Evolutionary conservation across 257 asterid genomes (phyloP).

Genomic region (Penstemon davidsonii): DNA sequence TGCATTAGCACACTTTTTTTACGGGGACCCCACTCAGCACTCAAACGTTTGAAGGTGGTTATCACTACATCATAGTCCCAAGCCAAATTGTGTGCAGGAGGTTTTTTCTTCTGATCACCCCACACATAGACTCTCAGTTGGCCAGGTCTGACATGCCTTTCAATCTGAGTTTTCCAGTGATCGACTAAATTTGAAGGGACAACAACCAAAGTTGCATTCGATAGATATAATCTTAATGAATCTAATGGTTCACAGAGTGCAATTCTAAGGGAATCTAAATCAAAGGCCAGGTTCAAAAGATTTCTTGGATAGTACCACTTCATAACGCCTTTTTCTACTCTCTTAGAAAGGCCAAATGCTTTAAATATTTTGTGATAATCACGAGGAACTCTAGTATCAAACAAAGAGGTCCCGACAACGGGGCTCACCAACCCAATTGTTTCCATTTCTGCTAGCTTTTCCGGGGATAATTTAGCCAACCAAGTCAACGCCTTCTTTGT

Average conservation of each 20-base stretch:
- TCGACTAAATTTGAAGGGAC: slow-evolving; percentile 92
- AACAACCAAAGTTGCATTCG: slow-evolving; percentile 85
- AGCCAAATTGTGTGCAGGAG: slow-evolving; percentile 78
- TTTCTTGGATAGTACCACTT: slow-evolving; percentile 85
- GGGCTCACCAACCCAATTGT: slow-evolving; percentile 82
- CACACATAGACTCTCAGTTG: slow-evolving; percentile 82
- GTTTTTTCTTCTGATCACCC: slow-evolving; percentile 81
- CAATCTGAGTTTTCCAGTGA: slow-evolving; percentile 92
- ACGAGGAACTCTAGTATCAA: slow-evolving; percentile 56
- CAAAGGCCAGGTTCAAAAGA: slow-evolving; percentile 74
- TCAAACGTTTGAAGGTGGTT: slow-evolving; percentile 91
- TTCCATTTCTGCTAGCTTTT: slow-evolving; percentile 83
- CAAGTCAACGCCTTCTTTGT: slow-evolving; percentile 81
- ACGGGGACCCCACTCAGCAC: slow-evolving; percentile 92
- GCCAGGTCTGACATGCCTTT: slow-evolving; percentile 74
- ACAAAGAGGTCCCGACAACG: slow-evolving; percentile 49
- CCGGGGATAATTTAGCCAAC: slow-evolving; percentile 82
- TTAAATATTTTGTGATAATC: slow-evolving; percentile 73
- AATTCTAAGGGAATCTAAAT: slow-evolving; percentile 80
- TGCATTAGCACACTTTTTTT: slow-evolving; percentile 81
- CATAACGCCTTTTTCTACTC: slow-evolving; percentile 51
- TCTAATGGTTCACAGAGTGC: slow-evolving; percentile 90
- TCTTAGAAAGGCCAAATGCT: slow-evolving; percentile 85
- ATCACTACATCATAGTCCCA: slow-evolving; percentile 96
- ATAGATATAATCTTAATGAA: slow-evolving; percentile 67